Evolutionary conservation across 1,284 basidiomycete genomes (phyloP).

Genomic region (Melampsora larici-populina): DNA sequence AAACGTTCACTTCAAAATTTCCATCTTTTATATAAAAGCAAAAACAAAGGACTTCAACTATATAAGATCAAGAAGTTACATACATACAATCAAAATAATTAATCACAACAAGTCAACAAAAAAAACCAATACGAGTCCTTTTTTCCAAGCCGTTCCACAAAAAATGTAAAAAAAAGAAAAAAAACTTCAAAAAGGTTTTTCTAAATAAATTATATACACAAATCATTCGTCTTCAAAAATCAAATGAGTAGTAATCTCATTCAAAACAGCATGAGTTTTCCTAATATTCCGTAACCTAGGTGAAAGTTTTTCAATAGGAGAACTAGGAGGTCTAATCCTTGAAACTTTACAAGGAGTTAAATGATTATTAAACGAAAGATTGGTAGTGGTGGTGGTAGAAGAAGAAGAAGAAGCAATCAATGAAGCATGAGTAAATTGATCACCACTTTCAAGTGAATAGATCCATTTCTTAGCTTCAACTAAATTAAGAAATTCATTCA

Average conservation of each 20-base stretch:
- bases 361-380: neutral
- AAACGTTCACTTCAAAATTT: too few relatives aligned
- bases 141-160: too few relatives aligned
- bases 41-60: too few relatives aligned
- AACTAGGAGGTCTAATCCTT: neutral
- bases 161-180: too few relatives aligned
- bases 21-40: too few relatives aligned
- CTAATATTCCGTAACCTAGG: neutral
- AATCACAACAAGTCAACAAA: too few relatives aligned
- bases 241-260: neutral
- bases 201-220: too few relatives aligned
- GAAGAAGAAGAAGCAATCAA: slow-evolving; percentile 26
- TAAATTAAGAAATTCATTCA: slow-evolving; percentile 55
- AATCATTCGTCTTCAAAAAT: neutral
- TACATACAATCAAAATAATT: too few relatives aligned
- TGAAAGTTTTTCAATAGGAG: neutral
- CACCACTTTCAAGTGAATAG: slow-evolving; percentile 60
- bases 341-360: neutral
- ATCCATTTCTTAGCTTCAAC: slow-evolving; percentile 72
- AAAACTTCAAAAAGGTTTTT: too few relatives aligned
- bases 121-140: too few relatives aligned
- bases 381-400: neutral
- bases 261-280: slow-evolving; percentile 2
- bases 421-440: slow-evolving; percentile 56
- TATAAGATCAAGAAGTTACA: too few relatives aligned